These are phyloP conservation scores for Phaeophleospora eucalypticola DNA, from an alignment of 2,329 filamentous ascomycete genomes.

Conservation along the genomic window DNA sequence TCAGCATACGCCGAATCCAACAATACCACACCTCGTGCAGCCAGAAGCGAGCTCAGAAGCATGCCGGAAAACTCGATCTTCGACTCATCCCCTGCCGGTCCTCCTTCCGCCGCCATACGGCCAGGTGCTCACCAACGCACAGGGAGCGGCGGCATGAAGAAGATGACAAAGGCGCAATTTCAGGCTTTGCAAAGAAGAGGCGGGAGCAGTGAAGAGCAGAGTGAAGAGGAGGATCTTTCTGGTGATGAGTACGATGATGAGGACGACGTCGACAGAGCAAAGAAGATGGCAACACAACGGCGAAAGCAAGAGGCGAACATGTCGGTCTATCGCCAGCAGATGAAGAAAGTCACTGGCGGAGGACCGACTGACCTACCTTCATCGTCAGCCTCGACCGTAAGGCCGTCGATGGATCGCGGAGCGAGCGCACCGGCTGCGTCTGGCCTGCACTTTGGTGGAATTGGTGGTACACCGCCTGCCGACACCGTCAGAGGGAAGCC, in stretches of 20 bases:
- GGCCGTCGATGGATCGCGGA: conserved; percentile 55
- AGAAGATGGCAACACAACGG: conserved; percentile 68
- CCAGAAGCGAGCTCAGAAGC: conserved; percentile 7
- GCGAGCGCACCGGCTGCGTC: conserved; percentile 27
- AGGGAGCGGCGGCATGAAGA: conserved; percentile 49
- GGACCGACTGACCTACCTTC: conserved; percentile 45
- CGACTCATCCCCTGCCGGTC: conserved; percentile 32
- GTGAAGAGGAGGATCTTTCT: conserved; percentile 46
- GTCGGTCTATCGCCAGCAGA: conserved; percentile 84
- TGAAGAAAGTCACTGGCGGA: conserved; percentile 93
- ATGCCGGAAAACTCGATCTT: conserved; percentile 26
- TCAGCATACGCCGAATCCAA: conserved; percentile 18
- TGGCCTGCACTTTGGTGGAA: conserved; percentile 30
- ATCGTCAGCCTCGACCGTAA: conserved; percentile 38
- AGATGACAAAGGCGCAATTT: conserved; percentile 87
- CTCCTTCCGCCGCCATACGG: conserved; percentile 30
- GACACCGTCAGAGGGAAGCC: conserved; percentile 23
- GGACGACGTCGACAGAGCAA: conserved; percentile 73
- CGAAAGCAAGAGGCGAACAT: conserved; percentile 87
- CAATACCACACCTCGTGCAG: conserved; percentile 26
- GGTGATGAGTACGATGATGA: conserved; percentile 65
- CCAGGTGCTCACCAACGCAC: conserved; percentile 22
- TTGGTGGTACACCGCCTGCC: conserved; percentile 26
- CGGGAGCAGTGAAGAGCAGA: conserved; percentile 38
- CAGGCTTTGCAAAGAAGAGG: conserved; percentile 70